phyloP scores from a whole-genome alignment of 305 asterid species.

The Fraxinus ornus region DNA sequence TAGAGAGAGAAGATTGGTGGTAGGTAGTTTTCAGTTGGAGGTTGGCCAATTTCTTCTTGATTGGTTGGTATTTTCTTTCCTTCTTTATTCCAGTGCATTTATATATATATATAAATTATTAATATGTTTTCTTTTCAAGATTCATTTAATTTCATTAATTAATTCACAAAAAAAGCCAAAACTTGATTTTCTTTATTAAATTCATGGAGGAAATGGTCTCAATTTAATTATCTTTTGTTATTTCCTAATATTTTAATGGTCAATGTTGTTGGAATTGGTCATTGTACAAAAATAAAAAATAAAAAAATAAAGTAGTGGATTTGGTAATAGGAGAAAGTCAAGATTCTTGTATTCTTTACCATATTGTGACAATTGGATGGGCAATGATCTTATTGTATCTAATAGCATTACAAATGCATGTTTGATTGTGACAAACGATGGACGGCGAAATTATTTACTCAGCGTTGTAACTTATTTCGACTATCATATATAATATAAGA shows the following conservation, averaged over 20 bases:
- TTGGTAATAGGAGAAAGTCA: neutral
- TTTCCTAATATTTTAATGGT: neutral
- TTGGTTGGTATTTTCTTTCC: neutral
- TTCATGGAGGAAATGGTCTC: constrained; percentile 1
- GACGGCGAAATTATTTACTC: neutral
- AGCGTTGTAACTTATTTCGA: neutral
- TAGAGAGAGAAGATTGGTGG: constrained; percentile 22
- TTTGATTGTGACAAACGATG: neutral
- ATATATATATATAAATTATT: neutral
- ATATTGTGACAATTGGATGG: neutral
- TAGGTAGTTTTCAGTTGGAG: constrained; percentile 55
- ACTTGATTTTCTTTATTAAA: neutral
- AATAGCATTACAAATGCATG: neutral
- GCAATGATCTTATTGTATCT: neutral
- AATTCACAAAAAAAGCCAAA: neutral
- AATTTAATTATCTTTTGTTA: neutral
- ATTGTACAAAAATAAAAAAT: neutral
- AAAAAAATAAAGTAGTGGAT: neutral
- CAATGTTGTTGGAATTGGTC: neutral
- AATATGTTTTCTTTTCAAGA: constrained; percentile 2
- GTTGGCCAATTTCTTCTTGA: constrained; percentile 38
- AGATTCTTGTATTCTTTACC: neutral
- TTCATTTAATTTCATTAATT: neutral
- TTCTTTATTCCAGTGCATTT: neutral
- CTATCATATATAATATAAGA: neutral